Evolutionary conservation across 2,329 filamentous ascomycete species (phyloP).

Genomic region (Hypocreales sp.): DNA sequence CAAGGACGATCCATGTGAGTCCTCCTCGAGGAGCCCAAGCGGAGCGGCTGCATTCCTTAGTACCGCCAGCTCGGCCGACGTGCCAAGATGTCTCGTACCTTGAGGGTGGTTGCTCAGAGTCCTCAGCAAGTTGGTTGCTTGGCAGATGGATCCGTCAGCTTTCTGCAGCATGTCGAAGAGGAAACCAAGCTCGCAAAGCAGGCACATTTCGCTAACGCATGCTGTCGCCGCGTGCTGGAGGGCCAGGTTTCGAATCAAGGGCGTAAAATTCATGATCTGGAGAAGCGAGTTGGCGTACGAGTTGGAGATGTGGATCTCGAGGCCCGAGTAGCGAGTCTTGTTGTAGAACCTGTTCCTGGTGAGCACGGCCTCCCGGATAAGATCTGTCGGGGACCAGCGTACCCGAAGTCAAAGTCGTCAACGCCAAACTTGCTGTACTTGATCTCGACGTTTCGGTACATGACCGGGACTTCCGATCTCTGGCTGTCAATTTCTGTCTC

Average conservation of each 20-base stretch:
- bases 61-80: background rate
- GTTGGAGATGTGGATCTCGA: slow-evolving; percentile 94
- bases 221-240: slow-evolving; percentile 77
- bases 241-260: slow-evolving; percentile 72
- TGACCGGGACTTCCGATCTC: slow-evolving; percentile 68
- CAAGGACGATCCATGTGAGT: slow-evolving; percentile 54
- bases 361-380: slow-evolving; percentile 4
- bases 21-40: slow-evolving; percentile 73
- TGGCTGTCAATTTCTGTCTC: slow-evolving; percentile 57
- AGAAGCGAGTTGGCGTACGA: slow-evolving; percentile 89
- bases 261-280: slow-evolving; percentile 84
- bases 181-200: slow-evolving; percentile 89
- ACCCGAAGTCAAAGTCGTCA: slow-evolving; percentile 98
- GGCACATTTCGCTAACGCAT: slow-evolving; percentile 68
- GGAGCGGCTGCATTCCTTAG: slow-evolving; percentile 37
- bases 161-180: slow-evolving; percentile 98
- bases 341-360: slow-evolving; percentile 63
- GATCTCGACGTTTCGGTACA: slow-evolving; percentile 92
- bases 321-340: slow-evolving; percentile 74
- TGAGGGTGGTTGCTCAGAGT: slow-evolving; percentile 74
- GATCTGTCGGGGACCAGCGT: slow-evolving; percentile 15
- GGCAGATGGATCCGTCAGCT: slow-evolving; percentile 82
- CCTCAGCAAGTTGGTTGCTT: slow-evolving; percentile 88
- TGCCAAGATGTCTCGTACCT: slow-evolving; percentile 23
- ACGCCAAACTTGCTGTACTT: slow-evolving; percentile 98